phyloP scores from a whole-genome alignment of 768 basidiomycete genomes.

The Lactarius trivialis region DNA sequence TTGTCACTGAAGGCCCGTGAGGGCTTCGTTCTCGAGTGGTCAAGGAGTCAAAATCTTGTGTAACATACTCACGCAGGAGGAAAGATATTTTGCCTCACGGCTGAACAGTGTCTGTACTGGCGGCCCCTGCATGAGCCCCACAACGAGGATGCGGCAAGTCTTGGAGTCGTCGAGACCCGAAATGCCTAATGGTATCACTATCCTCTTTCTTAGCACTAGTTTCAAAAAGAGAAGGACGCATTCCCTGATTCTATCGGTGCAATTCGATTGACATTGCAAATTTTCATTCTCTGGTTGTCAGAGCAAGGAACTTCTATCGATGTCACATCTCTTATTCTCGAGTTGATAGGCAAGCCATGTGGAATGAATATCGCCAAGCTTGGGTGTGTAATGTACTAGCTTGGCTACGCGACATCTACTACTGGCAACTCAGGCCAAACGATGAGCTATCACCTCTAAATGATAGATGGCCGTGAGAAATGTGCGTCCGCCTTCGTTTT shows the following conservation, averaged over 20 bases:
- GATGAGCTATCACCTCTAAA: not conserved
- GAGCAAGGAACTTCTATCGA: not conserved
- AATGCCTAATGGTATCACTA: not conserved
- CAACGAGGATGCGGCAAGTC: not conserved
- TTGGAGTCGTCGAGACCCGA: not conserved
- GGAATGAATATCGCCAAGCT: not conserved
- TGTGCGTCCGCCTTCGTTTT: not conserved
- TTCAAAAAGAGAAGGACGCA: not conserved
- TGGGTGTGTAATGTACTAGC: not conserved
- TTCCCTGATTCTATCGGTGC: not conserved
- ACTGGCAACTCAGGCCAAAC: not conserved
- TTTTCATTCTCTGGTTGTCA: not conserved
- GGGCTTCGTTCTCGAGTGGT: not conserved
- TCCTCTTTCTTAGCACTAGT: not conserved
- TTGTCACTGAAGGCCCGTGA: not conserved
- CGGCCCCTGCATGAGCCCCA: not conserved
- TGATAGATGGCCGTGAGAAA: conserved; percentile 17
- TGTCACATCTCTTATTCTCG: not conserved
- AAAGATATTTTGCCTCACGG: not conserved
- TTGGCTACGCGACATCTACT: not conserved
- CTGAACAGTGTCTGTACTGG: not conserved
- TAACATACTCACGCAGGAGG: not conserved
- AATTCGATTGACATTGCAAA: not conserved
- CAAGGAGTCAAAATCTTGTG: not conserved
- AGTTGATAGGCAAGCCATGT: not conserved